These are phyloP conservation scores for Anaeromyces robustus DNA, from an alignment of 192 early-diverging fungal species.

Conservation along the genomic window DNA sequence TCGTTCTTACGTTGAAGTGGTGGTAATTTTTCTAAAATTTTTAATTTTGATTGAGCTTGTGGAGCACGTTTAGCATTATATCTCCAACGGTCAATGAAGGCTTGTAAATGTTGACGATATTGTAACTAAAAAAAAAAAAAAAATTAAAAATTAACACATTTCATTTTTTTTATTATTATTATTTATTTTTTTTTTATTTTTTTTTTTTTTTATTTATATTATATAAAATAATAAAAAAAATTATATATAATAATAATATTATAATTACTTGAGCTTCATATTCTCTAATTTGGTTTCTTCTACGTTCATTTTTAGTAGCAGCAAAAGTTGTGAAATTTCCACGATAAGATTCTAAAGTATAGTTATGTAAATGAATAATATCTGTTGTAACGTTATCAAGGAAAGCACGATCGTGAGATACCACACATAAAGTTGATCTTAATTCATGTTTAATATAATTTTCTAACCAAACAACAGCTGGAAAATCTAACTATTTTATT, in stretches of 20 bases:
- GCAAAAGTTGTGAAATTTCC: slow-evolving; percentile 90
- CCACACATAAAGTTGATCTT: slow-evolving; percentile 78
- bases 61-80: slow-evolving; percentile 88
- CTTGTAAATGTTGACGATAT: slow-evolving; percentile 14
- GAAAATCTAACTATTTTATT: slow-evolving; percentile 40
- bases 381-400: slow-evolving; percentile 94
- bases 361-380: slow-evolving; percentile 91
- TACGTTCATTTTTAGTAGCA: slow-evolving; percentile 75
- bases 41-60: slow-evolving; percentile 95
- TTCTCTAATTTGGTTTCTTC: slow-evolving; percentile 78
- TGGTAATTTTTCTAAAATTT: slow-evolving; percentile 93
- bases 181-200: too few relatives aligned
- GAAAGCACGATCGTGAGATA: slow-evolving; percentile 95
- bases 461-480: slow-evolving; percentile 96
- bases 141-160: too few relatives aligned
- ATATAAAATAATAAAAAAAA: too few relatives aligned
- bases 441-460: slow-evolving; percentile 81
- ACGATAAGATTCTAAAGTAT: slow-evolving; percentile 81
- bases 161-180: too few relatives aligned
- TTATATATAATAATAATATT: too few relatives aligned
- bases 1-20: slow-evolving; percentile 55
- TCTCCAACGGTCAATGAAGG: slow-evolving; percentile 96
- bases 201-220: too few relatives aligned
- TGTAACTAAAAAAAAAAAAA: slow-evolving; percentile 28
- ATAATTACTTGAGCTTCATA: slow-evolving; percentile 86